These are phyloP conservation scores for Sugiyamaella pinicola DNA, from an alignment of 1,139 yeast species.

Conservation along the genomic window DNA sequence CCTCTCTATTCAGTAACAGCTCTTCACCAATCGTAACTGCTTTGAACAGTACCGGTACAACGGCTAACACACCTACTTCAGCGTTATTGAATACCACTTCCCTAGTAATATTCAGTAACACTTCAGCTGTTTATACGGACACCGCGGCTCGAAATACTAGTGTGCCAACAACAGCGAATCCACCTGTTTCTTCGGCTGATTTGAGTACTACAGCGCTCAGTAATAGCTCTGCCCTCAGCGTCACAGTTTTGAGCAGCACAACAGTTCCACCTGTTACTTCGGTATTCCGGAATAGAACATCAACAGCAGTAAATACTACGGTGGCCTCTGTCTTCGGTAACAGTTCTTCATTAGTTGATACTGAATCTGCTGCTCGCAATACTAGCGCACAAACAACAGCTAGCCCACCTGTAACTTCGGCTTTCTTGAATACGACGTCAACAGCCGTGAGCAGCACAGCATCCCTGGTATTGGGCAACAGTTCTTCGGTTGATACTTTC, in stretches of 20 bases:
- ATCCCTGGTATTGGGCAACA: not conserved
- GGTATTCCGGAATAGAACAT: too few species aligned
- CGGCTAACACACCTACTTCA: not conserved
- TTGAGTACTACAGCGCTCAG: not conserved
- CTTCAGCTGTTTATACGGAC: not conserved
- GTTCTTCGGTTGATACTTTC: not conserved
- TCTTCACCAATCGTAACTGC: not conserved
- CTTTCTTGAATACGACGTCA: not conserved
- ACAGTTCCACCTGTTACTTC: too few species aligned
- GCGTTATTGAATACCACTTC: not conserved
- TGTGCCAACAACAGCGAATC: not conserved
- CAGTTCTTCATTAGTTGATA: not conserved
- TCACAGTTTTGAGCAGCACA: not conserved
- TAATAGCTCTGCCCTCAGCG: not conserved
- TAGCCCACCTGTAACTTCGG: not conserved
- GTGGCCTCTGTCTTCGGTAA: not conserved
- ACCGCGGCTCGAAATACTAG: not conserved
- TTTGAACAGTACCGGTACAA: conserved; percentile 4
- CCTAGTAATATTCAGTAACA: not conserved
- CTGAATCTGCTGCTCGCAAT: not conserved
- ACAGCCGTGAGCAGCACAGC: too few species aligned
- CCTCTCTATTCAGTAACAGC: not conserved
- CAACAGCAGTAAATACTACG: too few species aligned
- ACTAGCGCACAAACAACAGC: not conserved
- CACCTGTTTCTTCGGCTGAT: not conserved